Evolutionary conservation across 257 asterid genomes (phyloP).

Genomic region (Lycium ferocissimum): DNA sequence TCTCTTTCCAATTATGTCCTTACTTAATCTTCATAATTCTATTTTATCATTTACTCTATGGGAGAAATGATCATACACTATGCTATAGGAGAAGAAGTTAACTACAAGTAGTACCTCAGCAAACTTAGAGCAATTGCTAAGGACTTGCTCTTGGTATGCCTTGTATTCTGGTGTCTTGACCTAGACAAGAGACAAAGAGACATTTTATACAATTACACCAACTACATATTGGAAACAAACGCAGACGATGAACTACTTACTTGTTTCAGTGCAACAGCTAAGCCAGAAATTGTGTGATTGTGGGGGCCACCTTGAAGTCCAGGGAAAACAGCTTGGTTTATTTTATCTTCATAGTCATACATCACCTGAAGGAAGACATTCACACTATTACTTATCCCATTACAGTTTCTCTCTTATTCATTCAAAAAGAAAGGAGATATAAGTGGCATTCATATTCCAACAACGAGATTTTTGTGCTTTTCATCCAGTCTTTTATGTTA

Average conservation of each 20-base stretch:
- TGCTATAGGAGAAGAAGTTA: slow-evolving; percentile 5
- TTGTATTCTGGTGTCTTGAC: slow-evolving; percentile 91
- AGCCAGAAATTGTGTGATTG: slow-evolving; percentile 94
- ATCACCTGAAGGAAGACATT: slow-evolving; percentile 59
- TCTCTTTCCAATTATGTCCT: too few species aligned
- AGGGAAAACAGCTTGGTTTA: slow-evolving; percentile 98
- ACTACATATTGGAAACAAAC: slow-evolving; percentile 20
- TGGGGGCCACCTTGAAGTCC: slow-evolving; percentile 99
- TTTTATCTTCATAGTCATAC: slow-evolving; percentile 91
- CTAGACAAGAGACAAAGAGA: slow-evolving; percentile 47
- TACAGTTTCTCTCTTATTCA: slow-evolving; percentile 9
- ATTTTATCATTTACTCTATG: too few species aligned
- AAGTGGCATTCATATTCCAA: slow-evolving; percentile 18
- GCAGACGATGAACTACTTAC: slow-evolving; percentile 65
- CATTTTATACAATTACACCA: neutral
- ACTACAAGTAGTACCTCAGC: slow-evolving; percentile 65
- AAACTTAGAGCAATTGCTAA: slow-evolving; percentile 84
- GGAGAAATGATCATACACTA: neutral
- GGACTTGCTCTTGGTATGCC: slow-evolving; percentile 94
- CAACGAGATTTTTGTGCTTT: slow-evolving; percentile 20
- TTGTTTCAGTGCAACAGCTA: slow-evolving; percentile 96
- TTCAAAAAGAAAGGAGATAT: neutral
- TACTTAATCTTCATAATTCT: too few species aligned
- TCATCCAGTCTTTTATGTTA: neutral
- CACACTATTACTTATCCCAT: neutral